Evolutionary conservation across 1,284 basidiomycete species (phyloP).

Genomic region (Cryptococcus sp.): DNA sequence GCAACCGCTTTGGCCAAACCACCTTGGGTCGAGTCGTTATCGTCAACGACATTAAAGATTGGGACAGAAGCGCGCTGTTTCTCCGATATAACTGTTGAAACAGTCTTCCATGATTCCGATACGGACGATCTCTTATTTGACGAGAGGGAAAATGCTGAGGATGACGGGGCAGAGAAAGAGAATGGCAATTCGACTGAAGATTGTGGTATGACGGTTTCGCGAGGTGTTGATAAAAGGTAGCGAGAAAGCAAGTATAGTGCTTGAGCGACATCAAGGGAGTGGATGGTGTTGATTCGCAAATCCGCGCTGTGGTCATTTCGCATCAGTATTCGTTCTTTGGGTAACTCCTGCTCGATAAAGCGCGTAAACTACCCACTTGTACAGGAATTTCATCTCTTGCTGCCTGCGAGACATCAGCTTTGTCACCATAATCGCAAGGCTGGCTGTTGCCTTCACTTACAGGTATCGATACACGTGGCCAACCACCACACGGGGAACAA

Average conservation of each 20-base stretch:
- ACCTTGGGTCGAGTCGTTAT: conserved; percentile 72
- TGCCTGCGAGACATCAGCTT: conserved; percentile 49
- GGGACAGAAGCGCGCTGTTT: conserved; percentile 66
- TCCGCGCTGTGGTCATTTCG: conserved; percentile 57
- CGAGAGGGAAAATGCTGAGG: conserved; percentile 17
- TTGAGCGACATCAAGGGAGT: conserved; percentile 73
- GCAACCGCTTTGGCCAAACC: conserved; percentile 72
- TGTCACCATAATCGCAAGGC: background rate
- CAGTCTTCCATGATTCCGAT: conserved; percentile 41
- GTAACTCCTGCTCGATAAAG: background rate
- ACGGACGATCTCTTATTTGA: conserved; percentile 23
- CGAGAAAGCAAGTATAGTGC: conserved; percentile 65
- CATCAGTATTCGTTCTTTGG: too few species aligned
- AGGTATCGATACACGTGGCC: conserved; percentile 77
- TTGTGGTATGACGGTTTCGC: conserved; percentile 34
- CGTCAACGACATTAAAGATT: conserved; percentile 82
- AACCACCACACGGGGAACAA: conserved; percentile 69
- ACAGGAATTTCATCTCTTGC: conserved; percentile 84
- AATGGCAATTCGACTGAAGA: conserved; percentile 67
- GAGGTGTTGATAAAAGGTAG: conserved; percentile 36
- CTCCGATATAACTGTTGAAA: conserved; percentile 55
- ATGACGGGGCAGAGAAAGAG: conserved; percentile 52
- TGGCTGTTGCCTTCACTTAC: conserved; percentile 18
- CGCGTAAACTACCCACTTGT: conserved; percentile 44
- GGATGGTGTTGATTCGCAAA: conserved; percentile 75